Percentiles rank a stretch among this genome's conserved stretches.
These are phyloP conservation scores for Didymella lethalis DNA, from an alignment of 2,329 filamentous ascomycete genomes.

Conservation along the genomic window DNA sequence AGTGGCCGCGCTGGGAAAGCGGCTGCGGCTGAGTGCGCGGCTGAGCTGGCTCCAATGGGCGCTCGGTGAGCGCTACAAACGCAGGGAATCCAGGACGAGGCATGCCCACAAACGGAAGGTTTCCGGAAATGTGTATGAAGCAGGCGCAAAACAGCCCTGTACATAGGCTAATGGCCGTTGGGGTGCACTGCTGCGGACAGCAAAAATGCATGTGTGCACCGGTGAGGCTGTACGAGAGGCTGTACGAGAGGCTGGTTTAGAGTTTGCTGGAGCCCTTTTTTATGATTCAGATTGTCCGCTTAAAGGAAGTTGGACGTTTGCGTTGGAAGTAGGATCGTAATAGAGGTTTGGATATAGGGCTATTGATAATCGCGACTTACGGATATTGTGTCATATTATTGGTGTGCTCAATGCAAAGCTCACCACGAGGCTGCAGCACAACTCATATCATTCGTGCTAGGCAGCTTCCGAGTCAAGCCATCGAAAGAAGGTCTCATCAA, in stretches of 20 bases:
- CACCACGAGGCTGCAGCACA: neutral
- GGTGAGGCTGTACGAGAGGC: neutral
- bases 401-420: neutral
- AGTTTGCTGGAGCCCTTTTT: neutral
- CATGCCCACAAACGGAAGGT: neutral
- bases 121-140: neutral
- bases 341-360: neutral
- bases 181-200: neutral
- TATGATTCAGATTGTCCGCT: neutral
- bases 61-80: neutral
- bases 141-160: slow-evolving; percentile 3
- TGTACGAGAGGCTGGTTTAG: neutral
- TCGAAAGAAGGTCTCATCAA: neutral
- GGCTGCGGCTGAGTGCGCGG: neutral
- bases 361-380: neutral
- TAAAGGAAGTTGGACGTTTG: neutral
- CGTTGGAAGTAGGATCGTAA: neutral
- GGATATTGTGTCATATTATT: no score
- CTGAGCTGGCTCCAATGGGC: neutral
- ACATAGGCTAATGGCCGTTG: neutral
- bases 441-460: neutral
- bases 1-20: no score
- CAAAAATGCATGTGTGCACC: neutral
- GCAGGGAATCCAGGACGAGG: neutral
- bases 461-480: neutral